Evolutionary conservation across 2,329 filamentous ascomycete genomes (phyloP).

Genomic region (Sclerotinia spermophila): DNA sequence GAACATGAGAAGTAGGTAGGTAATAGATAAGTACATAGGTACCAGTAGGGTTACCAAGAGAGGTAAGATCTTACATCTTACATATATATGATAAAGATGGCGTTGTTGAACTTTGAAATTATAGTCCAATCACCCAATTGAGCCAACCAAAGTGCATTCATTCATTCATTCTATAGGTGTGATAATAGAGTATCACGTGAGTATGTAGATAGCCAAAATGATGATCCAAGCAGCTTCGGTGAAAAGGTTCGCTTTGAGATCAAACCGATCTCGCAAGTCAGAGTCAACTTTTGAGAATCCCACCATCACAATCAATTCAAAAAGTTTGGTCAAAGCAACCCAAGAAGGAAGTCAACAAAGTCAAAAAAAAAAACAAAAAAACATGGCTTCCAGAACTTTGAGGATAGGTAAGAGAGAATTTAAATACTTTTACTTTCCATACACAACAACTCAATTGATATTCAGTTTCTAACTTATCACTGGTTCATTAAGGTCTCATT

Average conservation of each 20-base stretch:
- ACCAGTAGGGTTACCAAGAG: no score
- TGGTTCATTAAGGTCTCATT: conserved; percentile 68
- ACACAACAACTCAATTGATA: background rate
- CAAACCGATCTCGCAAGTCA: conserved; percentile 8
- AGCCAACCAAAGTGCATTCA: no score
- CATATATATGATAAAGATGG: no score
- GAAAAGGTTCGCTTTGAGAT: background rate
- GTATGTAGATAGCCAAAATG: background rate
- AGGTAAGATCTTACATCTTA: no score
- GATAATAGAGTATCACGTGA: background rate
- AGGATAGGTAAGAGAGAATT: conserved; percentile 56
- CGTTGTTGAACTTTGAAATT: background rate
- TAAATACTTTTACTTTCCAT: background rate
- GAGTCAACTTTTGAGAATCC: background rate
- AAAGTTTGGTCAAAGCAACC: conserved; percentile 16
- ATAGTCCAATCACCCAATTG: background rate
- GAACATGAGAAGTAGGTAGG: no score
- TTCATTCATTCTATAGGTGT: background rate
- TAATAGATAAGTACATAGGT: no score
- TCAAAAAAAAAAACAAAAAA: no score
- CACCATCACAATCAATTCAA: background rate
- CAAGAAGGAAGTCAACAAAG: conserved; percentile 6
- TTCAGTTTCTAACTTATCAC: conserved; percentile 19
- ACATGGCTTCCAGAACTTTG: conserved; percentile 62
- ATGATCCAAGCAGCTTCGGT: background rate